These are phyloP conservation scores for Kwoniella heveanensis DNA, from an alignment of 768 basidiomycete species.

Conservation along the genomic window DNA sequence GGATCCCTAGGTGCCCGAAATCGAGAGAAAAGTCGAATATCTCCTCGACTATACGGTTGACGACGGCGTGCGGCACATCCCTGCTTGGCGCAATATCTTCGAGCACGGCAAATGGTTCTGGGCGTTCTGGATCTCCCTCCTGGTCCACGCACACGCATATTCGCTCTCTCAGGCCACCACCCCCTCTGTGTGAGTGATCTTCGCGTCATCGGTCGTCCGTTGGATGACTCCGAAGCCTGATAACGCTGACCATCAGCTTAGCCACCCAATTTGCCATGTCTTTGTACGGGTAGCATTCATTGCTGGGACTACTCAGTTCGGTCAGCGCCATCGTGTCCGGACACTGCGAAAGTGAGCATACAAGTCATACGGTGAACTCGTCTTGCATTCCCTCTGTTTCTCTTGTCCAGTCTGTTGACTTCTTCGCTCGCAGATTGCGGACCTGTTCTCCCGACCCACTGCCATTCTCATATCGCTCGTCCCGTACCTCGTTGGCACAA, in stretches of 20 bases:
- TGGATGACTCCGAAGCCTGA: no score
- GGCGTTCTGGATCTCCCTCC: neutral
- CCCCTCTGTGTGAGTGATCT: neutral
- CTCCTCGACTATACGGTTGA: no score
- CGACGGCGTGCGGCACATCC: no score
- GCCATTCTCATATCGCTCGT: conserved; percentile 35
- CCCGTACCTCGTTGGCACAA: conserved; percentile 50
- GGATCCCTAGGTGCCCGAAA: no score
- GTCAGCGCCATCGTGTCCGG: neutral
- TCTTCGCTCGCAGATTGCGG: conserved; percentile 39
- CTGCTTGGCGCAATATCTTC: no score
- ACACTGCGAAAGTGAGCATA: neutral
- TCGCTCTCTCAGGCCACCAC: neutral
- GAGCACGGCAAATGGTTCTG: neutral
- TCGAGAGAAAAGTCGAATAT: no score
- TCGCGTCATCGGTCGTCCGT: no score
- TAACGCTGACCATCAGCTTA: neutral
- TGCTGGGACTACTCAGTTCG: neutral
- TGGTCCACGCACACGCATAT: neutral
- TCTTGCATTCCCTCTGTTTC: no score
- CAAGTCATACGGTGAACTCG: neutral
- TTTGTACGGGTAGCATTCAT: neutral
- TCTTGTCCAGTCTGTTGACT: no score
- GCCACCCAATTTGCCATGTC: neutral
- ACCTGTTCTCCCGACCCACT: conserved; percentile 40